Percentiles rank a stretch among this genome's conserved stretches.
Conservation (phyloP, 345 rosid species). For the Luvunga scandens region DNA sequence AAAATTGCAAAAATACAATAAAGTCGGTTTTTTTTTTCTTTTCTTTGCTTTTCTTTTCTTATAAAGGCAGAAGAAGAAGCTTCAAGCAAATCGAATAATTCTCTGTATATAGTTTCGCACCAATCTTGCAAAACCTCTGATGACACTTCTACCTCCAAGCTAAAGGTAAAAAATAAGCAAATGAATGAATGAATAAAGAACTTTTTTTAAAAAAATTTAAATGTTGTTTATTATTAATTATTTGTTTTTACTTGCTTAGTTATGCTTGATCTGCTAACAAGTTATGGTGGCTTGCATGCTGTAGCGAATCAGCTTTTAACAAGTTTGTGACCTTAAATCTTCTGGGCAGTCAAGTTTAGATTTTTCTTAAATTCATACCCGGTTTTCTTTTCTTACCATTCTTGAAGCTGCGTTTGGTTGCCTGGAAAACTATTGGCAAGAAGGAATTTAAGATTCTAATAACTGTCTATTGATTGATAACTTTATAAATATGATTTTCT, state of each 20-base stretch:
- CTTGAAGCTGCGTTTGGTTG: conserved; percentile 1
- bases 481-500: neutral
- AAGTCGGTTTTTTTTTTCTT: neutral
- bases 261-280: neutral
- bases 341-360: neutral
- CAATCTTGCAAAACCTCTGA: neutral
- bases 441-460: neutral
- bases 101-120: neutral
- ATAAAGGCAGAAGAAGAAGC: conserved; percentile 25
- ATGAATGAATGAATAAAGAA: neutral
- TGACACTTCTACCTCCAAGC: conserved; percentile 1
- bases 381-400: neutral
- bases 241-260: neutral
- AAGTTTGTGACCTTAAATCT: neutral
- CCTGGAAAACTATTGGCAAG: conserved; percentile 1
- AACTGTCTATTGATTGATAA: neutral
- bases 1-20: neutral
- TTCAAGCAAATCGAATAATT: conserved; percentile 30
- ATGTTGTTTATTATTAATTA: neutral
- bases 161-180: conserved; percentile 1
- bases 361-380: neutral
- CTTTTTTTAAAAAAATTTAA: too few relatives aligned
- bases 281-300: neutral
- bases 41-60: conserved; percentile 15
- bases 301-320: neutral